Percentiles rank a stretch among this genome's conserved stretches.
These are phyloP conservation scores for Cicer cuneatum DNA, from an alignment of 306 rosid genomes.

Conservation along the genomic window DNA sequence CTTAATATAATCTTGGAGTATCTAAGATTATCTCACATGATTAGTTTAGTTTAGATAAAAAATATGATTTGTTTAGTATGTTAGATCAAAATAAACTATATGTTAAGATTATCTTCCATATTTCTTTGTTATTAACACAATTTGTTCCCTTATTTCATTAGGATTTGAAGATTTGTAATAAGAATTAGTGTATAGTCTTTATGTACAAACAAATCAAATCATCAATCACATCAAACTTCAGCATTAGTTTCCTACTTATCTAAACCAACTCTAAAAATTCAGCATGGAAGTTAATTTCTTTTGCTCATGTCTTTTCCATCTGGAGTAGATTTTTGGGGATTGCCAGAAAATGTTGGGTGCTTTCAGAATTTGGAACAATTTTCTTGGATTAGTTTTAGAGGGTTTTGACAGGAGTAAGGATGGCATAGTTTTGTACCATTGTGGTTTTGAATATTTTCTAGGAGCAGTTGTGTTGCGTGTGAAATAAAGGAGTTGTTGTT, in stretches of 20 bases:
- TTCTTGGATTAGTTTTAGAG: neutral
- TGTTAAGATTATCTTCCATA: no score
- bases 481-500: constrained; percentile 3
- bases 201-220: neutral
- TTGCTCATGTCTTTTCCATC: constrained; percentile 18
- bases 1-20: neutral
- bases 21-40: neutral
- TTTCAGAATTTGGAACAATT: neutral
- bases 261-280: neutral
- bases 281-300: neutral
- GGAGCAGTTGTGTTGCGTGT: neutral
- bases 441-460: constrained; percentile 27
- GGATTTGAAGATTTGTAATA: no score
- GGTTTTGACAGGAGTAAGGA: constrained; percentile 1
- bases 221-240: neutral
- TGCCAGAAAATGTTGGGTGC: neutral
- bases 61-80: no score
- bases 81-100: no score
- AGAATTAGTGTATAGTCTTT: neutral
- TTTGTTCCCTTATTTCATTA: no score
- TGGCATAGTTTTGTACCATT: neutral
- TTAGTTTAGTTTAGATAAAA: neutral
- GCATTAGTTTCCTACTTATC: neutral
- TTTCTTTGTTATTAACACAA: no score
- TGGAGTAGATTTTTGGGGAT: constrained; percentile 22